Evolutionary conservation across 805 yeast genomes (phyloP).

Genomic region (Cyberlindnera saturnus): DNA sequence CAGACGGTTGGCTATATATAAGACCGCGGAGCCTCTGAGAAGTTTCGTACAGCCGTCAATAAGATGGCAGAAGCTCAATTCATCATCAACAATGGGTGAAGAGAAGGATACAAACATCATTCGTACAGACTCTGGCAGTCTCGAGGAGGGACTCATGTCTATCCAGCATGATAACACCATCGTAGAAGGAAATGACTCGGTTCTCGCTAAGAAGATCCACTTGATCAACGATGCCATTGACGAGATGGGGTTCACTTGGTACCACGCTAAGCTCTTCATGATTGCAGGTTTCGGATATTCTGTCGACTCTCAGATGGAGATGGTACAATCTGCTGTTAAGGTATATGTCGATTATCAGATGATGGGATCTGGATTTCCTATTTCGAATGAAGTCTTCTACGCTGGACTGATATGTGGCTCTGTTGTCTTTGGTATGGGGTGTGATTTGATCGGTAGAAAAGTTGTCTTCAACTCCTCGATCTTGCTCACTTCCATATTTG

Average conservation of each 20-base stretch:
- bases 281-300: conserved; percentile 50
- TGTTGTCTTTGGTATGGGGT: conserved; percentile 44
- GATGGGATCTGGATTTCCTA: conserved; percentile 33
- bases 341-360: conserved; percentile 42
- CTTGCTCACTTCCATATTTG: conserved; percentile 38
- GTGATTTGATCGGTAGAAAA: conserved; percentile 46
- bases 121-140: background rate
- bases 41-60: too few species aligned
- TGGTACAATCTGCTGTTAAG: conserved; percentile 39
- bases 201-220: conserved; percentile 30
- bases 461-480: conserved; percentile 43
- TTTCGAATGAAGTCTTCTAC: conserved; percentile 38
- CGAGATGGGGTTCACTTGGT: conserved; percentile 56
- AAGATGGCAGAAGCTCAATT: background rate
- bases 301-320: conserved; percentile 44
- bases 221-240: conserved; percentile 50
- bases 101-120: background rate
- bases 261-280: conserved; percentile 37
- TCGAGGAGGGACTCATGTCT: background rate
- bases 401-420: conserved; percentile 46
- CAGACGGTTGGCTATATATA: too few species aligned
- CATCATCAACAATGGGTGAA: background rate
- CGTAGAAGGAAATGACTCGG: conserved; percentile 26
- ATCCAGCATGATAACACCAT: conserved; percentile 8
- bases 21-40: too few species aligned